A percentile compares a stretch with the other conserved stretches of the same genome.
phyloP scores from a whole-genome alignment of 805 yeast species.

The Starmera dryadoides region DNA sequence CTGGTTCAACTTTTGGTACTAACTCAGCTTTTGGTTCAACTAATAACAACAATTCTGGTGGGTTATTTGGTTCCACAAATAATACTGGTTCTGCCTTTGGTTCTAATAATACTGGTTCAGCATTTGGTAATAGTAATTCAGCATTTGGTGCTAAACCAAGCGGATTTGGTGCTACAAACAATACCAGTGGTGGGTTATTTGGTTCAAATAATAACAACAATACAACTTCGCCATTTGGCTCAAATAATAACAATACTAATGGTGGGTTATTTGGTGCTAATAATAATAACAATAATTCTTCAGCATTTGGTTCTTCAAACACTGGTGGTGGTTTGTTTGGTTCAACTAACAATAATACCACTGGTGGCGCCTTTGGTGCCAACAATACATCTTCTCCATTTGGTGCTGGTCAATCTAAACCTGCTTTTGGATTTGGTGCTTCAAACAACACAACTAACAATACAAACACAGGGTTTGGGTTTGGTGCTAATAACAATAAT shows the following conservation, averaged over 20 bases:
- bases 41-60: conserved; percentile 15
- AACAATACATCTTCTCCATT: conserved; percentile 10
- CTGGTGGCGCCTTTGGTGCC: conserved; percentile 26
- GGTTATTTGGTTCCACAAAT: conserved; percentile 19
- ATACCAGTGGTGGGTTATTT: conserved; percentile 20
- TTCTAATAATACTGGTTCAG: conserved; percentile 12
- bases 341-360: conserved; percentile 10
- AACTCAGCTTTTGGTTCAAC: conserved; percentile 19
- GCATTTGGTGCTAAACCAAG: conserved; percentile 12
- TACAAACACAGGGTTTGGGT: conserved; percentile 27
- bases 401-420: conserved; percentile 16
- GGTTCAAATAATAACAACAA: conserved; percentile 12
- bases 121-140: conserved; percentile 11
- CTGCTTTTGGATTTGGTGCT: conserved; percentile 29
- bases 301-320: conserved; percentile 25
- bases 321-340: conserved; percentile 15
- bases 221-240: conserved; percentile 14
- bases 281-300: conserved; percentile 19
- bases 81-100: conserved; percentile 34
- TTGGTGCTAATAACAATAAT: conserved; percentile 8
- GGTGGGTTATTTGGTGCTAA: conserved; percentile 8
- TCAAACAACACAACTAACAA: conserved; percentile 15
- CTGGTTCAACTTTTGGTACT: conserved; percentile 12
- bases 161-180: conserved; percentile 33
- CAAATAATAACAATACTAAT: conserved; percentile 16